Conservation (phyloP, 805 yeast species). For the Teunomyces barrocoloradensis region DNA sequence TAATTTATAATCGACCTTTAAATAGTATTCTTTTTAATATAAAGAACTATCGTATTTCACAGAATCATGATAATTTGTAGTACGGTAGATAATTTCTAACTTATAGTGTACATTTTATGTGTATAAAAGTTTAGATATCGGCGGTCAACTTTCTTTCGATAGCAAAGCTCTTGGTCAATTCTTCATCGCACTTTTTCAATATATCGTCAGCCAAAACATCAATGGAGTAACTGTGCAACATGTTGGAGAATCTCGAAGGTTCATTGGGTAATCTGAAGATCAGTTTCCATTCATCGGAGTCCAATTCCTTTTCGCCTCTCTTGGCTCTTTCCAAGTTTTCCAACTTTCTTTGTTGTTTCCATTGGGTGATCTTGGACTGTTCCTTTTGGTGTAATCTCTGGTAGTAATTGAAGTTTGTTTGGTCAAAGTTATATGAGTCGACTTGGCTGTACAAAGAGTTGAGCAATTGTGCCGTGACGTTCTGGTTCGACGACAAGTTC, state of each 20-base stretch:
- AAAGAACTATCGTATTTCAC: too few species aligned
- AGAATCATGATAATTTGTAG: too few species aligned
- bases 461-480: constrained; percentile 46
- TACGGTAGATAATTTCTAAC: constrained; percentile 12
- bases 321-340: constrained; percentile 63
- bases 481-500: constrained; percentile 43
- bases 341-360: constrained; percentile 67
- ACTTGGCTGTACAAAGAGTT: constrained; percentile 67
- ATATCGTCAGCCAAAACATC: constrained; percentile 69
- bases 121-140: constrained; percentile 5
- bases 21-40: too few species aligned
- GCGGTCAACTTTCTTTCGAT: constrained; percentile 50
- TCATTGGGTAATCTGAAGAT: constrained; percentile 67
- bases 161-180: constrained; percentile 60
- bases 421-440: constrained; percentile 75
- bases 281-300: constrained; percentile 60
- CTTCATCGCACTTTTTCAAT: constrained; percentile 67
- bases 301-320: constrained; percentile 52
- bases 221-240: constrained; percentile 65
- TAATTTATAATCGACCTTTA: too few species aligned
- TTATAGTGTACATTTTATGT: constrained; percentile 5
- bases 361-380: constrained; percentile 62
- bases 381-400: constrained; percentile 76
- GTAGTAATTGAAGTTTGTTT: constrained; percentile 75
- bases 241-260: constrained; percentile 72